These are phyloP conservation scores for Geotrichum siamense DNA, from an alignment of 1,139 yeast genomes.

Conservation along the genomic window DNA sequence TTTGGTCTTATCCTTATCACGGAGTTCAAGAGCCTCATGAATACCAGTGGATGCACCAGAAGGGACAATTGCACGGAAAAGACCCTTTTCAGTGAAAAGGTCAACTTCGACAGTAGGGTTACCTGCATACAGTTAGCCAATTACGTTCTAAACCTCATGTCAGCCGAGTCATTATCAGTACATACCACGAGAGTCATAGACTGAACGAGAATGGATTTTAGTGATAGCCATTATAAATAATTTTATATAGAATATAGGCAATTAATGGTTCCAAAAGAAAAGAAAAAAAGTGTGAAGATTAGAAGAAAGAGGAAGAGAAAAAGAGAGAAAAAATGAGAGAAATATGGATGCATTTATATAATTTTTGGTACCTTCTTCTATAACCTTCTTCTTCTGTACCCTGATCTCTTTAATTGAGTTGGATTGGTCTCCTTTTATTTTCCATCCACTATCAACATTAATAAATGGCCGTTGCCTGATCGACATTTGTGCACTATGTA, in stretches of 20 bases:
- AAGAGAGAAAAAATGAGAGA: no score
- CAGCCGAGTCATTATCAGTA: not conserved
- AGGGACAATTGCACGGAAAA: constrained; percentile 90
- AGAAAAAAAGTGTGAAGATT: not conserved
- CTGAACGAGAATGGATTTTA: constrained; percentile 82
- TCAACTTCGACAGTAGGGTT: constrained; percentile 98
- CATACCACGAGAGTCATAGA: constrained; percentile 88
- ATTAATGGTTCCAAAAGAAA: no score
- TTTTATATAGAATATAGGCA: not conserved
- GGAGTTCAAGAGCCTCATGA: constrained; percentile 91
- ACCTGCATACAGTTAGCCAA: constrained; percentile 22
- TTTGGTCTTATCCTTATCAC: constrained; percentile 89
- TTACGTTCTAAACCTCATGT: constrained; percentile 5
- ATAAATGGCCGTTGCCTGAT: constrained; percentile 7
- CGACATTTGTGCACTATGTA: not conserved
- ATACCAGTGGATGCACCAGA: constrained; percentile 96
- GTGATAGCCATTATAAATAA: constrained; percentile 43
- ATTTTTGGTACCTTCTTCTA: no score
- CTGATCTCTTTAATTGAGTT: no score
- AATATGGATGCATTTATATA: no score
- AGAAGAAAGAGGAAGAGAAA: not conserved
- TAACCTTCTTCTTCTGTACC: no score
- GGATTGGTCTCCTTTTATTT: no score
- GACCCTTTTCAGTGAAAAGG: constrained; percentile 74
- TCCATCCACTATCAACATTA: no score